Evolutionary conservation across 2,329 filamentous ascomycete genomes (phyloP).

Genomic region (Paramyrothecium roridum): DNA sequence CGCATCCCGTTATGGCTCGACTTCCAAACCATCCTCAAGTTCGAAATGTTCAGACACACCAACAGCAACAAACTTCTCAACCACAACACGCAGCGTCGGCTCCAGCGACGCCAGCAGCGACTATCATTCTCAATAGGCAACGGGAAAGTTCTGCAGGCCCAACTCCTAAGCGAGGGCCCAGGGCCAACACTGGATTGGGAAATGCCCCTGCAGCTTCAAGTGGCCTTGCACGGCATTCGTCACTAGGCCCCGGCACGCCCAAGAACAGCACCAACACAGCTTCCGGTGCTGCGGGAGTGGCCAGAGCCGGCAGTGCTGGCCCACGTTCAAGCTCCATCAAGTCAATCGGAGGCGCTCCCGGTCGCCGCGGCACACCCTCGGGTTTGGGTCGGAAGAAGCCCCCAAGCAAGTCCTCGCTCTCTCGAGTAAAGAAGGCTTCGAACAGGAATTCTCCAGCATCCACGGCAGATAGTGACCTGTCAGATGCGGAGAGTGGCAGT

Average conservation of each 20-base stretch:
- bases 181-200: conserved; percentile 44
- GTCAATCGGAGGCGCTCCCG: conserved; percentile 29
- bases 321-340: conserved; percentile 51
- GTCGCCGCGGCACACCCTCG: conserved; percentile 48
- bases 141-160: conserved; percentile 59
- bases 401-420: conserved; percentile 57
- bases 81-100: conserved; percentile 48
- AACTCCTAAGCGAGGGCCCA: conserved; percentile 50
- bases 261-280: conserved; percentile 34
- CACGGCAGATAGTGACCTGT: conserved; percentile 62
- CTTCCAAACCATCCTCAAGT: conserved; percentile 41
- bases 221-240: conserved; percentile 59
- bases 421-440: conserved; percentile 57
- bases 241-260: conserved; percentile 60
- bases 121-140: conserved; percentile 56
- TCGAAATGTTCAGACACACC: conserved; percentile 42
- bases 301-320: conserved; percentile 57
- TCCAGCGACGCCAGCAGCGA: conserved; percentile 58
- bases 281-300: conserved; percentile 29
- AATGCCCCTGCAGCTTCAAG: conserved; percentile 51
- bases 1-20: conserved; percentile 40
- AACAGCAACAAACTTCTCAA: conserved; percentile 9
- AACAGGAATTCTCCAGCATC: conserved; percentile 61
- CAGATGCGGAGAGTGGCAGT: conserved; percentile 57
- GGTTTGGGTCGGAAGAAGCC: conserved; percentile 45